A percentile compares a stretch with the other conserved stretches of the same genome.
Conservation (phyloP, 441 rosid genomes). For the Gossypium schwendimanii region DNA sequence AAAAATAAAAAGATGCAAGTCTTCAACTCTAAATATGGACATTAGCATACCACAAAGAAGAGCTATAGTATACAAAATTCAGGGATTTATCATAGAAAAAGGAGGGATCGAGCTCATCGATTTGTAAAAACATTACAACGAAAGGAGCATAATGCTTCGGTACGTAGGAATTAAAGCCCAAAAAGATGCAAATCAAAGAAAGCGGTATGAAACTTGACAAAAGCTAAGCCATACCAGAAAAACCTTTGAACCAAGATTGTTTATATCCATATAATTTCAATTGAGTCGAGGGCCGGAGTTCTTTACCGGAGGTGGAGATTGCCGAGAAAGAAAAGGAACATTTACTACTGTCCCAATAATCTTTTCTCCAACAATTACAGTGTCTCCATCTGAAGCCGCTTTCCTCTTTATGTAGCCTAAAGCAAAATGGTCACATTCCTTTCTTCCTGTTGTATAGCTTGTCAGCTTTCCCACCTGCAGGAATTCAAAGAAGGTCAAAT, state of each 20-base stretch:
- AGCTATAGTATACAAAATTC: background rate
- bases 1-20: background rate
- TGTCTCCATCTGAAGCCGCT: constrained; percentile 41
- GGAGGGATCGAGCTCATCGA: no score
- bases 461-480: constrained; percentile 72
- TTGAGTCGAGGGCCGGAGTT: constrained; percentile 19
- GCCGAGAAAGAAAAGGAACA: constrained; percentile 54
- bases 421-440: constrained; percentile 44
- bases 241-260: no score
- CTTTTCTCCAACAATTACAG: constrained; percentile 52
- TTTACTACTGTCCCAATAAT: constrained; percentile 44
- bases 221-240: no score
- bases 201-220: no score
- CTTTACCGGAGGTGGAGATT: constrained; percentile 33
- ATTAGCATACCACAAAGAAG: background rate
- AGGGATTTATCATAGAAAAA: background rate
- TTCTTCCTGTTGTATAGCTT: constrained; percentile 52
- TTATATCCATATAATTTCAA: background rate
- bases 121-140: no score
- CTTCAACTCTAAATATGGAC: background rate
- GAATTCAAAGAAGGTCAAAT: background rate
- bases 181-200: no score
- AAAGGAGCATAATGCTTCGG: no score
- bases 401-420: constrained; percentile 69
- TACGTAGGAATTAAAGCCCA: no score